Conservation (phyloP, 768 basidiomycete species). For the Boletus rubescentipes region DNA sequence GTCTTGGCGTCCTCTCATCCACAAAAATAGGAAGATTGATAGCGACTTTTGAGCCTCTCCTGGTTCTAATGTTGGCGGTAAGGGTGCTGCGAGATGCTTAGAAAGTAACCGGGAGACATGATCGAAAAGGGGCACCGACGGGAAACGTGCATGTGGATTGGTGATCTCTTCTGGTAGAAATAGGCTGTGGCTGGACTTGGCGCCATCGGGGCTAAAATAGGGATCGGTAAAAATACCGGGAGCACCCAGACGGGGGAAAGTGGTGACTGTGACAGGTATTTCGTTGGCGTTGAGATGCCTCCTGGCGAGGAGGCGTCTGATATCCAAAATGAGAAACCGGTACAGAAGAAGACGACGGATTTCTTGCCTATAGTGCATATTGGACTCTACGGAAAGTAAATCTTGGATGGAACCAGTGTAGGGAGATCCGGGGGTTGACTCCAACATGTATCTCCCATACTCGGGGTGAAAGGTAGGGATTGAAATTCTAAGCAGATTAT, state of each 20-base stretch:
- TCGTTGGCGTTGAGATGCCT: constrained; percentile 83
- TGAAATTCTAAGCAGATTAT: constrained; percentile 46
- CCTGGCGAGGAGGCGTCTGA: constrained; percentile 79
- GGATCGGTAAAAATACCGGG: constrained; percentile 93
- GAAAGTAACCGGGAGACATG: constrained; percentile 2
- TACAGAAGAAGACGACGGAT: background rate
- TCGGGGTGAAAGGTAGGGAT: constrained; percentile 96
- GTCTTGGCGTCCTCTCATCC: constrained; percentile 81
- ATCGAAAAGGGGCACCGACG: constrained; percentile 57
- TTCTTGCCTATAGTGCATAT: constrained; percentile 88
- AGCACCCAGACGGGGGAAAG: constrained; percentile 91
- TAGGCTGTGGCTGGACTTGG: constrained; percentile 86
- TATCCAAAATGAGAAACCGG: constrained; percentile 7
- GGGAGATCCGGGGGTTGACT: constrained; percentile 94
- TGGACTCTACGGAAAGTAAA: constrained; percentile 84
- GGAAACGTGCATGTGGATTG: constrained; percentile 96
- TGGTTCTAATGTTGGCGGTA: constrained; percentile 91
- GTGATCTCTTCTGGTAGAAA: constrained; percentile 96
- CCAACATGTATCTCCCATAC: constrained; percentile 98
- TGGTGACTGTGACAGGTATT: constrained; percentile 88
- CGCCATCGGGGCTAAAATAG: constrained; percentile 68
- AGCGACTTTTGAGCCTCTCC: constrained; percentile 90
- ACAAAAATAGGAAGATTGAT: constrained; percentile 94
- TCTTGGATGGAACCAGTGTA: constrained; percentile 88
- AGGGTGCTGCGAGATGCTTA: constrained; percentile 63